A percentile compares a stretch with the other conserved stretches of the same genome.
Conservation (phyloP, 257 asterid genomes). For the Cordia subcordata region DNA sequence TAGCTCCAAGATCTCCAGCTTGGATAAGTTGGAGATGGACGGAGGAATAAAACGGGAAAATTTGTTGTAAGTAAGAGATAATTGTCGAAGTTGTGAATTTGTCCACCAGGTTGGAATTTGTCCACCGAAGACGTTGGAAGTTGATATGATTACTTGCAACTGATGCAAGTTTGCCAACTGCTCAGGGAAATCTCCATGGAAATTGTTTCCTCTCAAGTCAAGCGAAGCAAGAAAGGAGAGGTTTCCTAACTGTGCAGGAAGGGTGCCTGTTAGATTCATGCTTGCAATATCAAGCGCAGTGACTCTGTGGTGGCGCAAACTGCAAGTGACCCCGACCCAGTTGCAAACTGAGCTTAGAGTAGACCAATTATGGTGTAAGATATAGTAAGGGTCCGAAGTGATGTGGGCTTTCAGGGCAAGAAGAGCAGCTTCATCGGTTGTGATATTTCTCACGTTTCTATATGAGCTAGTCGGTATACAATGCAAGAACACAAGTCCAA, state of each 20-base stretch:
- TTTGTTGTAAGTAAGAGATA: neutral
- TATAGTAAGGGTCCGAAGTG: neutral
- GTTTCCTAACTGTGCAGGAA: constrained; percentile 13
- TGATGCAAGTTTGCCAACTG: constrained; percentile 5
- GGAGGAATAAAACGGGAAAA: too few species aligned
- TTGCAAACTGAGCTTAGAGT: neutral
- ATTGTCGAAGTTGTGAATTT: constrained; percentile 1
- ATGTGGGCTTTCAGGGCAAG: neutral
- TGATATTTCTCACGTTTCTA: too few species aligned
- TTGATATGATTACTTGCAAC: constrained; percentile 3
- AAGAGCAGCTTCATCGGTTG: neutral
- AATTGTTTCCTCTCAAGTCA: constrained; percentile 14
- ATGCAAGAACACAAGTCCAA: too few species aligned
- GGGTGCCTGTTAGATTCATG: neutral
- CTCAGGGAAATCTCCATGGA: constrained; percentile 13
- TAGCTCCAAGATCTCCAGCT: too few species aligned
- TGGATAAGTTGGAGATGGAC: too few species aligned
- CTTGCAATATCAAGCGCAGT: neutral
- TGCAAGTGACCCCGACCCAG: constrained; percentile 16
- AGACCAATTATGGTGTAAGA: constrained; percentile 5
- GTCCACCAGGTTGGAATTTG: constrained; percentile 17
- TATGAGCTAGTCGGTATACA: too few species aligned
- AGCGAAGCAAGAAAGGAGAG: constrained; percentile 18
- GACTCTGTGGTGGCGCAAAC: constrained; percentile 1
- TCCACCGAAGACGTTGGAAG: constrained; percentile 13